phyloP scores from a whole-genome alignment of 1,284 basidiomycete genomes.

The Pyrrhoderma noxium region DNA sequence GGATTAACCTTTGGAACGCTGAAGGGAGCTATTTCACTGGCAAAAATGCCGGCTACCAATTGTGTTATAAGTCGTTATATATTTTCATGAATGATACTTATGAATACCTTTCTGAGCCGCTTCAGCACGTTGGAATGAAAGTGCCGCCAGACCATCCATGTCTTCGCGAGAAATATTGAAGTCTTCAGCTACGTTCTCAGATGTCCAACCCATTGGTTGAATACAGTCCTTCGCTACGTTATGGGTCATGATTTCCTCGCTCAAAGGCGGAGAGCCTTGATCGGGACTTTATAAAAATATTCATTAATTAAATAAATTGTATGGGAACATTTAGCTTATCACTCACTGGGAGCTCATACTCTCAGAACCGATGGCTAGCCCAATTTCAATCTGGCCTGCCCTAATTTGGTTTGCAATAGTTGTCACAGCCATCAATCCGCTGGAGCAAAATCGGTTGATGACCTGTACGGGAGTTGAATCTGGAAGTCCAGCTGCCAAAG shows the following conservation, averaged over 20 bases:
- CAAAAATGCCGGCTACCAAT: constrained; percentile 51
- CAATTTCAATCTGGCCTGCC: constrained; percentile 77
- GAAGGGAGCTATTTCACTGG: constrained; percentile 77
- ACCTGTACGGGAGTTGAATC: constrained; percentile 68
- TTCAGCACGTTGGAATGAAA: constrained; percentile 74
- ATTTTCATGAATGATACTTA: background rate
- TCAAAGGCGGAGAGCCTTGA: constrained; percentile 51
- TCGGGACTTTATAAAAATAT: constrained; percentile 44
- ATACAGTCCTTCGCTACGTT: constrained; percentile 41
- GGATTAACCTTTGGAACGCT: constrained; percentile 53
- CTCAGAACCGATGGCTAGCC: constrained; percentile 79
- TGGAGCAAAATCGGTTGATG: constrained; percentile 76
- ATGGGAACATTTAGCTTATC: background rate
- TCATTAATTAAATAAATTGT: constrained; percentile 4
- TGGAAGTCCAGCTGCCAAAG: constrained; percentile 77
- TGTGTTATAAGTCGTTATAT: constrained; percentile 5
- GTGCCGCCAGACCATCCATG: constrained; percentile 81
- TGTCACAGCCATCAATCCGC: constrained; percentile 67
- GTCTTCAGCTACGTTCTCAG: constrained; percentile 71
- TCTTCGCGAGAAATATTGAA: constrained; percentile 76
- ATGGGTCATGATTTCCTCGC: constrained; percentile 49
- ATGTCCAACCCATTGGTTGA: constrained; percentile 84
- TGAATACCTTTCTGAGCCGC: constrained; percentile 30
- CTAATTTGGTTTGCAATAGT: constrained; percentile 77
- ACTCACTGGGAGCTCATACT: constrained; percentile 74